These are phyloP conservation scores for Plicaturopsis crispa DNA, from an alignment of 768 basidiomycete species.

Conservation along the genomic window DNA sequence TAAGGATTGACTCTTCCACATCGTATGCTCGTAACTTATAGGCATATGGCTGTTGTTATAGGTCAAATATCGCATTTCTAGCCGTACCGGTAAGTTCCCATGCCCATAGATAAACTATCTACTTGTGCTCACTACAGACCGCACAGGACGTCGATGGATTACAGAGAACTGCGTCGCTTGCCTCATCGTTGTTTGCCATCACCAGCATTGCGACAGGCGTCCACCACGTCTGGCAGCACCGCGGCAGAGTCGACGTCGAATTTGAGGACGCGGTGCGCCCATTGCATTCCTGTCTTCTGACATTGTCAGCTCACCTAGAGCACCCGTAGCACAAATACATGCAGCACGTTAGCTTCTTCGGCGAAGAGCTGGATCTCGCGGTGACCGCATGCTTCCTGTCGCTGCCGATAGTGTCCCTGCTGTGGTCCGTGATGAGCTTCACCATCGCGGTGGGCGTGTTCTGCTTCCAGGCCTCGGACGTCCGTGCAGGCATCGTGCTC, in stretches of 20 bases:
- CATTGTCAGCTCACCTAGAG: neutral
- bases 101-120: too few species aligned
- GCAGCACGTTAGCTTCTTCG: conserved; percentile 5
- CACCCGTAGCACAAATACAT: conserved; percentile 11
- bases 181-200: conserved; percentile 12
- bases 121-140: too few species aligned
- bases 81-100: conserved; percentile 12
- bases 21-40: neutral
- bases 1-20: conserved; percentile 1
- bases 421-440: conserved; percentile 17
- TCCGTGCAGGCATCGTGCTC: conserved; percentile 8
- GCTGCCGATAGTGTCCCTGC: conserved; percentile 14
- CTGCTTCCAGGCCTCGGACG: conserved; percentile 10
- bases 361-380: conserved; percentile 11
- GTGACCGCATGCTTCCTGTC: conserved; percentile 16
- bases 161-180: conserved; percentile 10
- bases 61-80: conserved; percentile 16
- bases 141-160: conserved; percentile 11
- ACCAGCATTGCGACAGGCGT: conserved; percentile 10
- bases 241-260: conserved; percentile 8
- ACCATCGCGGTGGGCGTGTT: conserved; percentile 12
- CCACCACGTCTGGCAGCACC: conserved; percentile 14
- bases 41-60: conserved; percentile 2
- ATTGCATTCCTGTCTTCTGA: neutral
- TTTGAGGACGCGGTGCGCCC: conserved; percentile 11